Evolutionary conservation across 2,329 filamentous ascomycete genomes (phyloP), one percentile per base, ranked within the genome.

Genomic region (Colletotrichum zoysiae): DNA sequence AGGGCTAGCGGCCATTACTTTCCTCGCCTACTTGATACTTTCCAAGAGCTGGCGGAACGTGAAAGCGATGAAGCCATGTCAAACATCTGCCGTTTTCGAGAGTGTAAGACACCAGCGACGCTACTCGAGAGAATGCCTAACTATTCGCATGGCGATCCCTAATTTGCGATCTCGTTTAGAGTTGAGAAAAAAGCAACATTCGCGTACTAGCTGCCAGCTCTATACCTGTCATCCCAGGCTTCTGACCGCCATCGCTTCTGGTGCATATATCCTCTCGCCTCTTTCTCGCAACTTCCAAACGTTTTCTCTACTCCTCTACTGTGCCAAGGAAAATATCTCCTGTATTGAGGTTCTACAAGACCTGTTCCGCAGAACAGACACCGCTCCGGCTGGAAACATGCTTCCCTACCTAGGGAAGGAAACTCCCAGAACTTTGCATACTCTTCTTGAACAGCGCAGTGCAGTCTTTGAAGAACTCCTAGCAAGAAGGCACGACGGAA

Each of bases 291-390:
- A 57, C n/a, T 5, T 50, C 40, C 30, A 48, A 63, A 38, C 50
- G 11, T 30, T 63, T n/a, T 16, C 57, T 3, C 50, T 50, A 56
- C n/a, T 42, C 40, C 65, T 50, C 58, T 16, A 33, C 48, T 7
- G 30, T 63, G 18, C 38, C 6, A n/a, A 50, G 50, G 38, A 40
- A 57, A 18, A 50, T 59, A 14, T 48, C 26, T 9, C 50, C 40
- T 16, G 58, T 50, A n/a, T 40, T 12, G 18, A 38, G 30, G 23
- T 63, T 18, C 65, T 50, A 23, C 38, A 38, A 5, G n/a, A 48
- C n/a, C 30, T 68, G n/a, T n/a, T 51, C 59, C n/a, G 16, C 51
- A 42, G 59, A 64, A 5, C 33, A 51, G 33, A 42, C 7, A 38
- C 48, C 38, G 40, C 57, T 38, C 14, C 53, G 57, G 12, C 65